These are phyloP conservation scores for Mucor mucedo DNA, from an alignment of 371 early-diverging fungal genomes.

Conservation along the genomic window DNA sequence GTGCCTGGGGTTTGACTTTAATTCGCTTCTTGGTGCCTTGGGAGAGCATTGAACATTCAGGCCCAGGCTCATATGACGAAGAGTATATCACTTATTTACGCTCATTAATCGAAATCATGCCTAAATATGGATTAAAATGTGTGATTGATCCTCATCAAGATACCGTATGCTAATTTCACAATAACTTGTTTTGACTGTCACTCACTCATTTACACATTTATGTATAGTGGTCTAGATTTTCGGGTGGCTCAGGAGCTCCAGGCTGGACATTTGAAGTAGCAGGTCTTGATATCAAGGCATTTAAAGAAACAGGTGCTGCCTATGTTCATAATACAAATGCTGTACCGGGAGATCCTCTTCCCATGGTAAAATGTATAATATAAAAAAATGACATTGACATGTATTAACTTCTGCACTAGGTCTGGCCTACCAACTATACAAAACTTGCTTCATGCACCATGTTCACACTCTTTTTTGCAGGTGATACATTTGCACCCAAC, in stretches of 20 bases:
- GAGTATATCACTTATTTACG: constrained; percentile 79
- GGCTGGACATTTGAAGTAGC: constrained; percentile 75
- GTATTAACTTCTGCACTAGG: constrained; percentile 16
- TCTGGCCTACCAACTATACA: constrained; percentile 85
- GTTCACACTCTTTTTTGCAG: constrained; percentile 87
- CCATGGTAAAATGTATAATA: constrained; percentile 59
- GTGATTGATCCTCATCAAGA: constrained; percentile 85
- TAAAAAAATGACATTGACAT: too few relatives aligned
- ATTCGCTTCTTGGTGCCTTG: constrained; percentile 78
- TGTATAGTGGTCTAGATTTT: constrained; percentile 68
- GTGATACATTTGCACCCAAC: constrained; percentile 75
- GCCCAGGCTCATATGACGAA: constrained; percentile 82
- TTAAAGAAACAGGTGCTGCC: constrained; percentile 78
- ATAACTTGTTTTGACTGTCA: too few relatives aligned
- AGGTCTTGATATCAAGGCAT: constrained; percentile 71
- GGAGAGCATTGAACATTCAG: constrained; percentile 80
- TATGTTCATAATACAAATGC: constrained; percentile 76
- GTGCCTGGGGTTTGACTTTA: constrained; percentile 82
- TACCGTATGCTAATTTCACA: constrained; percentile 28
- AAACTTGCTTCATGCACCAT: constrained; percentile 83
- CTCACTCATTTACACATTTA: constrained; percentile 2
- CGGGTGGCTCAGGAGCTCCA: constrained; percentile 75
- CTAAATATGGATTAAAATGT: constrained; percentile 76
- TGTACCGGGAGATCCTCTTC: constrained; percentile 64
- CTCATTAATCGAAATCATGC: constrained; percentile 63